Evolutionary conservation across 257 asterid genomes (phyloP).

Genomic region (Nicotiana paniculata): DNA sequence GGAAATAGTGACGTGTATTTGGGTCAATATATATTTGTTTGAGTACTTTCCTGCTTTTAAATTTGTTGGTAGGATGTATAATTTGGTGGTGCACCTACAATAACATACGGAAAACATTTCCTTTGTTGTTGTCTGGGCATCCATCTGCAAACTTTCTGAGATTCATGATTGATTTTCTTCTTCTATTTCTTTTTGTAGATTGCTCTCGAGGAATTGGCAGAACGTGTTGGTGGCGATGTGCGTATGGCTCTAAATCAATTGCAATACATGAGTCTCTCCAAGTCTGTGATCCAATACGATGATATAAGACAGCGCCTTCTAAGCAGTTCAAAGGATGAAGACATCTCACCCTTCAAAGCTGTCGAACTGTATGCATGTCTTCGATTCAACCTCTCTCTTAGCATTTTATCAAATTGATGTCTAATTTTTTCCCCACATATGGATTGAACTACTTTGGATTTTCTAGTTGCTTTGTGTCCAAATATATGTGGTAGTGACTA

Average conservation of each 20-base stretch:
- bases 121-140: background rate
- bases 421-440: background rate
- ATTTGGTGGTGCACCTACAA: background rate
- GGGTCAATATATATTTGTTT: background rate
- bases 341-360: conserved; percentile 94
- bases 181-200: conserved; percentile 34
- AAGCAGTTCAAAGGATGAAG: conserved; percentile 94
- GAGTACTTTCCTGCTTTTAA: background rate
- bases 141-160: background rate
- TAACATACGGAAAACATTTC: background rate
- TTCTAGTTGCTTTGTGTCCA: background rate
- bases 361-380: conserved; percentile 73
- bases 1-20: background rate
- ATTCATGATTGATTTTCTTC: background rate
- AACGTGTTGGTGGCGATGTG: conserved; percentile 87
- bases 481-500: background rate
- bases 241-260: conserved; percentile 95
- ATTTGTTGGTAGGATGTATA: background rate
- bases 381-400: conserved; percentile 13
- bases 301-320: conserved; percentile 84
- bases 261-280: conserved; percentile 93
- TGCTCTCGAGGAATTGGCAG: conserved; percentile 95
- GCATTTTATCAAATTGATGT: background rate
- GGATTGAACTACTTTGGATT: background rate
- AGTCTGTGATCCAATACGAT: conserved; percentile 82